Evolutionary conservation across 129 eudicot genomes (phyloP).

Genomic region (Saposhnikovia divaricata): DNA sequence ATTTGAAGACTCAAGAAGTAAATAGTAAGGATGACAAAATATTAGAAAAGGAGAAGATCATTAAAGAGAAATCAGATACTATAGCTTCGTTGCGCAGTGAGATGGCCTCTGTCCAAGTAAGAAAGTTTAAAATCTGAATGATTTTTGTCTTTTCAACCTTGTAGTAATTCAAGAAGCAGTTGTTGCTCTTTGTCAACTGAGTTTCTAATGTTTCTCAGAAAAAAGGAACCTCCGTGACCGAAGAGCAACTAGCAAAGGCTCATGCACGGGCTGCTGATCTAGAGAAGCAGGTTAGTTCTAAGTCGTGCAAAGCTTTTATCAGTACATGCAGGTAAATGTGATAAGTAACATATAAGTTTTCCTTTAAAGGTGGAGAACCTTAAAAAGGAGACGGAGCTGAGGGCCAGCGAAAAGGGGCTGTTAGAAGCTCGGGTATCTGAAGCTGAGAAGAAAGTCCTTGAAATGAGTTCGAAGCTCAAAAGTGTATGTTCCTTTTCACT

Average conservation of each 20-base stretch:
- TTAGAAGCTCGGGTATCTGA: slow-evolving; percentile 43
- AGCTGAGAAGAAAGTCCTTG: slow-evolving; percentile 47
- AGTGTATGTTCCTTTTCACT: slow-evolving; percentile 31
- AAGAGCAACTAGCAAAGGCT: slow-evolving; percentile 48
- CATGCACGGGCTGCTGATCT: slow-evolving; percentile 42
- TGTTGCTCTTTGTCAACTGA: slow-evolving; percentile 3
- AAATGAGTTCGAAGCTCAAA: slow-evolving; percentile 39
- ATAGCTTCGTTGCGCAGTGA: slow-evolving; percentile 40
- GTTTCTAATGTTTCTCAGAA: slow-evolving; percentile 23
- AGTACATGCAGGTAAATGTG: background rate
- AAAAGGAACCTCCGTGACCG: slow-evolving; percentile 40
- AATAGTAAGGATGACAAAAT: slow-evolving; percentile 49
- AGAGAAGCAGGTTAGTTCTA: slow-evolving; percentile 50
- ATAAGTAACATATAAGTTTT: background rate
- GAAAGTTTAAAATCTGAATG: background rate
- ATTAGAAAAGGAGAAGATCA: slow-evolving; percentile 37
- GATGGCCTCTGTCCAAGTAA: slow-evolving; percentile 48
- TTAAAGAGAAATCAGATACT: slow-evolving; percentile 45
- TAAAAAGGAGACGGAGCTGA: slow-evolving; percentile 43
- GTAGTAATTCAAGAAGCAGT: background rate
- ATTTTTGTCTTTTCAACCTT: background rate
- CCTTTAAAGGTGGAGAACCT: slow-evolving; percentile 45
- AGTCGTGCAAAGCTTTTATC: background rate
- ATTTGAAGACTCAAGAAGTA: slow-evolving; percentile 38
- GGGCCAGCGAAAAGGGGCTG: slow-evolving; percentile 40